Evolutionary conservation across 2,329 filamentous ascomycete species (phyloP), one percentile per base, ranked within the genome.

Genomic region (Dendrostoma leiphaemia): DNA sequence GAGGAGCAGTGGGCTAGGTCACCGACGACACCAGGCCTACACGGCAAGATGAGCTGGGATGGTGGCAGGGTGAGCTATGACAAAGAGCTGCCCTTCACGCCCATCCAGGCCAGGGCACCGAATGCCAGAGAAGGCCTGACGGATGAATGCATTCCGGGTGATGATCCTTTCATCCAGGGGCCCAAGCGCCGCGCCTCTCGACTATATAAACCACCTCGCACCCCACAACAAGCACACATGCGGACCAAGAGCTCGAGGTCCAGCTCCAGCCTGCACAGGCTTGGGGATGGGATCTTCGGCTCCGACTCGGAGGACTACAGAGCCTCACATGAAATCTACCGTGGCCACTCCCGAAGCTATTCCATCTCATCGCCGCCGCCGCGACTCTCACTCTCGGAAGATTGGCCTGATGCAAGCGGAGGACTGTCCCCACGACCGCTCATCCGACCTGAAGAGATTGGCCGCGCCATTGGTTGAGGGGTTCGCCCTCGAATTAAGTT

Each of bases 101-200:
- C 81, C 1, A 76, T 84, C 9, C 70, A 83, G 26, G 82, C 83
- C 12, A 73, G 77, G 45, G 84, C 84, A 6, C 83, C 84, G 12
- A 86, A 86, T 61, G 74, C 83, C n/a, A 73, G 83, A 19, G 76
- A 75, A 1, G 84, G 84, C 15, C 74, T 87, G 6, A 86, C 84
- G 2, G 83, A 86, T 58, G 81, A 85, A 61, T 68, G 76, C 1
- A 66, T 86, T 3, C 82, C 83, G 5, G 83, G 84, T 31, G 83
- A 81, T 54, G 78, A 79, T 43, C 81, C 84, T 3, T 87, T 83
- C 59, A 65, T 86, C 28, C 67, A 77, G 7, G 70, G 73, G 10
- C 71, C 78, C 1, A 83, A 77, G 65, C 76, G 80, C 10, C 77
- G 80, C 13, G 71, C 75, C 3, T 80, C 80, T 4, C 76, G 81